Conservation (phyloP, 768 basidiomycete species). For the Tricholoma furcatifolium region DNA sequence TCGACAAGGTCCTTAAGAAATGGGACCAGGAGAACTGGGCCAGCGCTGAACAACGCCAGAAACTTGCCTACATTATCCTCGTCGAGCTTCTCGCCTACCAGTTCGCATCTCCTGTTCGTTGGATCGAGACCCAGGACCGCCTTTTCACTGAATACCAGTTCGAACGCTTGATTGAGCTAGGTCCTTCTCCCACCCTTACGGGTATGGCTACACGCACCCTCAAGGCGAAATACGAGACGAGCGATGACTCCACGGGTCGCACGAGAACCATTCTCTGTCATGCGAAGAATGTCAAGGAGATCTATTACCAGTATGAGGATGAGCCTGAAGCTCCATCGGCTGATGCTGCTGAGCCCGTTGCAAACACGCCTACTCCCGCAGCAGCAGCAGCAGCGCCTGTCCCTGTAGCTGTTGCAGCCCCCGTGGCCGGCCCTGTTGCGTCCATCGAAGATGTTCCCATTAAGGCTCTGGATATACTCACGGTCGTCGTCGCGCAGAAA, state of each 20-base stretch:
- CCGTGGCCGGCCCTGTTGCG: conserved; percentile 62
- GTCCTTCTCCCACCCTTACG: conserved; percentile 93
- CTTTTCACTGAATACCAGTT: conserved; percentile 85
- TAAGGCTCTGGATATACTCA: conserved; percentile 86
- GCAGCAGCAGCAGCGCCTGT: conserved; percentile 40
- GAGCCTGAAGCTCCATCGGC: conserved; percentile 50
- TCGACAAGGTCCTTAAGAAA: conserved; percentile 90
- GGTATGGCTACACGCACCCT: conserved; percentile 92
- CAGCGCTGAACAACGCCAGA: conserved; percentile 77
- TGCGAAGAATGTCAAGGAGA: conserved; percentile 94
- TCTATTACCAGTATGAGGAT: conserved; percentile 98
- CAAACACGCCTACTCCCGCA: conserved; percentile 35
- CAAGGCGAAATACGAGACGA: conserved; percentile 90
- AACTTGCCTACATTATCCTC: conserved; percentile 92
- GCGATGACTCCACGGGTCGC: conserved; percentile 82
- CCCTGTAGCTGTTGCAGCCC: conserved; percentile 39
- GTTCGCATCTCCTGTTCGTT: conserved; percentile 96
- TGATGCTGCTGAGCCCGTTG: conserved; percentile 31
- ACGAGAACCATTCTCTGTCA: conserved; percentile 86
- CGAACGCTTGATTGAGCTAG: conserved; percentile 93
- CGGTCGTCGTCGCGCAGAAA: conserved; percentile 93
- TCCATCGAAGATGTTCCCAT: conserved; percentile 88
- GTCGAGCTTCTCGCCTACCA: conserved; percentile 98
- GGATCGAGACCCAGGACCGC: conserved; percentile 98
- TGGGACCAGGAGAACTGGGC: conserved; percentile 96